Evolutionary conservation across 2,329 filamentous ascomycete species (phyloP), one percentile per base, ranked within the genome.

Genomic region (Penicillium rolfsii): DNA sequence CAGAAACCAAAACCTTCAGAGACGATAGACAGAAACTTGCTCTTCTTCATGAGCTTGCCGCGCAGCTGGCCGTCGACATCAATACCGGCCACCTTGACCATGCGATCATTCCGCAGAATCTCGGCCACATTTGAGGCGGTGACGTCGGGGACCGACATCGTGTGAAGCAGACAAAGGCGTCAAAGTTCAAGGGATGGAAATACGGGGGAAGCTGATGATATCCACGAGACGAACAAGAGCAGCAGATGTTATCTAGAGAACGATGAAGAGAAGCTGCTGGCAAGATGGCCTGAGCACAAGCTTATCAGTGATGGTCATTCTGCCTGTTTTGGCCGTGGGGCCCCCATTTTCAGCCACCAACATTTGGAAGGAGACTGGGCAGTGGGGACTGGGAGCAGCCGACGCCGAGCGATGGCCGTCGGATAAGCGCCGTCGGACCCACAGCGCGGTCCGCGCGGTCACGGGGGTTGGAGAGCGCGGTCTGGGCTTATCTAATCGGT

Each of bases 11-110:
- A 97, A 55, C 93, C 93, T 48, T 87, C 84, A 45, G 85, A 78
- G n/a, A 89, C 89, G 56, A 97, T 85, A 33, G 90, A 91, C 40
- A 97, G 81, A 77, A 97, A 97, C 80, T 97, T 97, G 74, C 89
- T 90, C 83, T 96, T 96, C 70, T 91, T 91, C 78, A 97, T 88
- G 63, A 97, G 84, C 80, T 97, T 97, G 69, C 93, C 93, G 58
- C 93, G 91, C 58, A 97, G 82, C 55, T 92, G 87, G 55, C 93
- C 93, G 74, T 97, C 93, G 60, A 93, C 89, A 74, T 97, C 93
- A 63, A 95, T 79, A 43, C 93, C 93, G 9, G 91, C 93, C 43
- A 97, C 85, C 77, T 97, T 97, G 79, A 97, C 90, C 71, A 89
- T 88, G 54, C 80, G 84, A 77, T 97, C 93, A 73, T 89, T 70